Evolutionary conservation across 1,284 basidiomycete genomes (phyloP), one percentile per base, ranked within the genome.

Genomic region (Irpex lacteus): DNA sequence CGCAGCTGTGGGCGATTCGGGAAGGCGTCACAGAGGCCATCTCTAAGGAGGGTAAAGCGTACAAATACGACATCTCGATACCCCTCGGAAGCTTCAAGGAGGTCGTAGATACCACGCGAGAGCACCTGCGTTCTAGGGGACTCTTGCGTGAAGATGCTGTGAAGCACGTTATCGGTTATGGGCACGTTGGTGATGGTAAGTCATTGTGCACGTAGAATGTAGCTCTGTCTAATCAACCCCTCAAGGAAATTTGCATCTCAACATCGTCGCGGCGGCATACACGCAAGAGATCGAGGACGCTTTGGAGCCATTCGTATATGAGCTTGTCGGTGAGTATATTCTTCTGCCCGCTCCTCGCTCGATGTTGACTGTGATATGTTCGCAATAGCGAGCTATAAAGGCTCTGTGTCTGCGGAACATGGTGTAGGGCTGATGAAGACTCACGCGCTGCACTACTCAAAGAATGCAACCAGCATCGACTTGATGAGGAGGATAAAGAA

Each of bases 61-160:
- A 98, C 83, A 99, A 99, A 81, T 99, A 99, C 77, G 98, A 99
- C 73, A 86, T 99, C 50, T 96, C 94, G 18, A 88, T 99, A 38
- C 97, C 97, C 2, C 83, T 98, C 3, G 82, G 86, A 19, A 86
- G 89, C 70, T 99, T 99, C 86, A 92, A 98, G 79, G 85, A 87
- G 34, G 87, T 98, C 8, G 95, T 98, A 21, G 91, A 97, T 71
- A 81, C 84, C 52, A 91, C 96, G 60, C 82, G 93, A 63, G 86
- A 89, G 63, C 89, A 89, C 61, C 80, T 98, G 56, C 77, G 83
- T 40, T 86, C 88, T 44, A 87, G 89, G 67, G 95, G 93, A 0
- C 77, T 98, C 21, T 77, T 94, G 62, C 84, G 85, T 21, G 86
- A 89, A 44, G 82, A 87, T 59, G 87, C 86, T 9, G 89, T 98